These are phyloP conservation scores for Ogataea methanolica DNA, from an alignment of 805 yeast genomes.

Conservation along the genomic window DNA sequence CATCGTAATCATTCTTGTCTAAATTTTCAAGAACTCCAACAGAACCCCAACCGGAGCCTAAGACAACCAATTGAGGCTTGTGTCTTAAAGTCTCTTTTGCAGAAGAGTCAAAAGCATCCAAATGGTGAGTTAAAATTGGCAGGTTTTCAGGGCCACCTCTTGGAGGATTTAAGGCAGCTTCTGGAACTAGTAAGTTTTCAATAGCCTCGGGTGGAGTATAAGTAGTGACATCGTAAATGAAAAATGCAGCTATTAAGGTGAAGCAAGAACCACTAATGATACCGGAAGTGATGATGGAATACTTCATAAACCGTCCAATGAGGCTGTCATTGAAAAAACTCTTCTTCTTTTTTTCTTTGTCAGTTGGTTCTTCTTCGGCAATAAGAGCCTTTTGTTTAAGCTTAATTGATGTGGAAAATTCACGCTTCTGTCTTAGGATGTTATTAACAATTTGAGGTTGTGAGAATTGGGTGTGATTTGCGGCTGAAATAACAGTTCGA, in stretches of 20 bases:
- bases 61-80: slow-evolving; percentile 54
- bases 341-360: slow-evolving; percentile 1
- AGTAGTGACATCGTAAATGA: slow-evolving; percentile 65
- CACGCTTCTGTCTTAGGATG: too few species aligned
- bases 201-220: slow-evolving; percentile 40
- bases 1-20: slow-evolving; percentile 52
- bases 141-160: slow-evolving; percentile 69
- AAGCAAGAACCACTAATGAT: slow-evolving; percentile 39
- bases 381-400: too few species aligned
- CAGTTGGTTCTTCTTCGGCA: too few species aligned
- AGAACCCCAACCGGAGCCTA: slow-evolving; percentile 73
- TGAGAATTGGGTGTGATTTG: too few species aligned
- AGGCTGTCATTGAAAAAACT: slow-evolving; percentile 19
- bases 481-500: too few species aligned
- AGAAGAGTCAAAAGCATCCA: slow-evolving; percentile 53
- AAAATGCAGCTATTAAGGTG: slow-evolving; percentile 43
- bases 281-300: slow-evolving; percentile 36
- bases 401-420: too few species aligned
- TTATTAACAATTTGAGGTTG: too few species aligned
- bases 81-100: slow-evolving; percentile 40
- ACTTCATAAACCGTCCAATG: slow-evolving; percentile 31
- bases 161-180: slow-evolving; percentile 48
- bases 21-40: slow-evolving; percentile 52
- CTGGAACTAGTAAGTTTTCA: slow-evolving; percentile 45
- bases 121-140: slow-evolving; percentile 51